phyloP scores from a whole-genome alignment of 768 basidiomycete genomes.

The Clavulina sp. region DNA sequence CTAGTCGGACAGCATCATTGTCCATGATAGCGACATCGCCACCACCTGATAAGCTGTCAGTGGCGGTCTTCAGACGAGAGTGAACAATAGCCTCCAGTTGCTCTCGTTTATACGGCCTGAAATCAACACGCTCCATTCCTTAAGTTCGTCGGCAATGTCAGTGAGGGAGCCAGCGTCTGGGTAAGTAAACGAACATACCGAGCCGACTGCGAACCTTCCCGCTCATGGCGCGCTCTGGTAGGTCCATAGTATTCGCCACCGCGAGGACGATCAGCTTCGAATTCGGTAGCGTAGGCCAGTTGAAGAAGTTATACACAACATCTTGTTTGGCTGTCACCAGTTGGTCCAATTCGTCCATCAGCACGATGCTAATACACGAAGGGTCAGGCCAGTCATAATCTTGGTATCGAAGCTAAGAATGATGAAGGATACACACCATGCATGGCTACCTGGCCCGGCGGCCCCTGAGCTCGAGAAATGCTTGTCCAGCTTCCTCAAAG shows the following conservation, averaged over 20 bases:
- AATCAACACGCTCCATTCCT: slow-evolving; percentile 88
- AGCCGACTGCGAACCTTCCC: slow-evolving; percentile 85
- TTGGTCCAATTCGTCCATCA: slow-evolving; percentile 98
- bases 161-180: not conserved
- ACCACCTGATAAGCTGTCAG: too few relatives aligned
- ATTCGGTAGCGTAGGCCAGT: slow-evolving; percentile 85
- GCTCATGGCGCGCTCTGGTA: slow-evolving; percentile 85
- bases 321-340: slow-evolving; percentile 92
- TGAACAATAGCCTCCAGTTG: slow-evolving; percentile 77
- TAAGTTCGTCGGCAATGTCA: not conserved
- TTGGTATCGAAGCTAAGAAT: too few relatives aligned
- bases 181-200: slow-evolving; percentile 30
- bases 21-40: slow-evolving; percentile 30
- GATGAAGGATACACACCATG: slow-evolving; percentile 43
- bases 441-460: slow-evolving; percentile 59
- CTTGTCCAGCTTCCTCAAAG: slow-evolving; percentile 55
- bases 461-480: slow-evolving; percentile 59
- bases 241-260: slow-evolving; percentile 95
- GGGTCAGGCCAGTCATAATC: slow-evolving; percentile 2
- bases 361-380: slow-evolving; percentile 47
- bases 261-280: slow-evolving; percentile 90
- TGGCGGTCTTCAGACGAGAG: slow-evolving; percentile 52
- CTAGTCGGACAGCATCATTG: slow-evolving; percentile 64
- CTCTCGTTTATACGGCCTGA: slow-evolving; percentile 64
- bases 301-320: slow-evolving; percentile 98